These are phyloP conservation scores for Fraxinus nigra DNA, from an alignment of 305 asterid species.

Conservation along the genomic window DNA sequence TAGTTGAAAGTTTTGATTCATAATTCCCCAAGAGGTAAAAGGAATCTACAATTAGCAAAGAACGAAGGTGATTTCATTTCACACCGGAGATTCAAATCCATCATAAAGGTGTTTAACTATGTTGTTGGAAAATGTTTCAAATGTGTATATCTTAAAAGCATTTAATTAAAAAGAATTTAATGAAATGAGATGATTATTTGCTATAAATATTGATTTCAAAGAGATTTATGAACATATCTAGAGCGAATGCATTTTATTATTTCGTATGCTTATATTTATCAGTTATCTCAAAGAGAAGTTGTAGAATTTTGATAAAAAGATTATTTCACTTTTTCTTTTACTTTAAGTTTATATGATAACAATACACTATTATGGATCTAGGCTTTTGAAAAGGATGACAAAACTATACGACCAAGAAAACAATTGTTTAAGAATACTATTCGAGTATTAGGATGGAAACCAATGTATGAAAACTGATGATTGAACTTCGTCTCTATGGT, in stretches of 20 bases:
- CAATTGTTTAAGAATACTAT: constrained; percentile 84
- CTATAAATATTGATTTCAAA: neutral
- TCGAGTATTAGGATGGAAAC: constrained; percentile 53
- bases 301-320: neutral
- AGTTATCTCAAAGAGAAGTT: neutral
- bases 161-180: neutral
- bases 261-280: neutral
- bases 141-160: neutral
- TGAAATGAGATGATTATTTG: neutral
- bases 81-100: too few species aligned
- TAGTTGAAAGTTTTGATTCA: neutral
- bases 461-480: constrained; percentile 69
- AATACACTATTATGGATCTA: constrained; percentile 23
- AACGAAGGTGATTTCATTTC: neutral
- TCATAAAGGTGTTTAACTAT: neutral
- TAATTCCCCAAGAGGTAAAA: neutral
- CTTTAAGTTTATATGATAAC: neutral
- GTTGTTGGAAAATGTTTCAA: neutral
- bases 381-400: constrained; percentile 78
- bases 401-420: constrained; percentile 61
- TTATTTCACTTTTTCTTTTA: neutral
- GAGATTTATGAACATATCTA: neutral
- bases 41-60: neutral
- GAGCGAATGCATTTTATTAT: neutral
- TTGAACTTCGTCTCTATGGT: constrained; percentile 76